Evolutionary conservation across 345 rosid genomes (phyloP).

Genomic region (Bruguiera gymnorhiza): DNA sequence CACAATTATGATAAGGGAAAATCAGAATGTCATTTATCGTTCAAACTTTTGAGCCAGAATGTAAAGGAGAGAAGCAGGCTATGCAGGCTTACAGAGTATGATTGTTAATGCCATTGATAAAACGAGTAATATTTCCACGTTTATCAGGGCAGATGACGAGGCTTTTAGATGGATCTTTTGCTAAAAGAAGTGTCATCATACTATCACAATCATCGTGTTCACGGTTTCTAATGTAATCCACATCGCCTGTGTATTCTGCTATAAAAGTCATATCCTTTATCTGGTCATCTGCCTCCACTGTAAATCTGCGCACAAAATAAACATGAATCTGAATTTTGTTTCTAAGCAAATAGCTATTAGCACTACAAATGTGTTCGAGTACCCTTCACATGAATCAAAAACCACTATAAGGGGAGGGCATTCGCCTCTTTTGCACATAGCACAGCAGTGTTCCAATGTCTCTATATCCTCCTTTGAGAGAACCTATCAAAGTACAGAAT

Average conservation of each 20-base stretch:
- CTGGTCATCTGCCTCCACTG: slow-evolving; percentile 78
- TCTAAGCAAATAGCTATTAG: slow-evolving; percentile 10
- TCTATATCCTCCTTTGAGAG: slow-evolving; percentile 77
- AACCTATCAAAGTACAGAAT: slow-evolving; percentile 34
- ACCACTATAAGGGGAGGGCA: slow-evolving; percentile 82
- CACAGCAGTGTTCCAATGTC: slow-evolving; percentile 62
- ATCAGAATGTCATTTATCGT: not conserved
- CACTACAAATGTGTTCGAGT: slow-evolving; percentile 16
- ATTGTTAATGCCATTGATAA: slow-evolving; percentile 88
- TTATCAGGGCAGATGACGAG: slow-evolving; percentile 88
- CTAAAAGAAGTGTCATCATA: slow-evolving; percentile 83
- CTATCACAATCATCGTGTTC: slow-evolving; percentile 87
- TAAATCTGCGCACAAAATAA: slow-evolving; percentile 52
- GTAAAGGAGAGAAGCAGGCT: slow-evolving; percentile 10
- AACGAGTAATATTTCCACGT: slow-evolving; percentile 85
- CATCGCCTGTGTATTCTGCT: slow-evolving; percentile 87
- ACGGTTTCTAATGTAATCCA: slow-evolving; percentile 71
- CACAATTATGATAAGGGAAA: not conserved
- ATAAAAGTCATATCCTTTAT: slow-evolving; percentile 84
- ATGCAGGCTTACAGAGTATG: slow-evolving; percentile 60
- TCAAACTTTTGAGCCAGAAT: not conserved
- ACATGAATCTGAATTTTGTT: slow-evolving; percentile 7
- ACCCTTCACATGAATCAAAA: slow-evolving; percentile 92
- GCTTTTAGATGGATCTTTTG: slow-evolving; percentile 56
- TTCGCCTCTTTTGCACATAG: slow-evolving; percentile 73